Evolutionary conservation across 306 rosid species (phyloP).

Genomic region (Casuarina glauca): DNA sequence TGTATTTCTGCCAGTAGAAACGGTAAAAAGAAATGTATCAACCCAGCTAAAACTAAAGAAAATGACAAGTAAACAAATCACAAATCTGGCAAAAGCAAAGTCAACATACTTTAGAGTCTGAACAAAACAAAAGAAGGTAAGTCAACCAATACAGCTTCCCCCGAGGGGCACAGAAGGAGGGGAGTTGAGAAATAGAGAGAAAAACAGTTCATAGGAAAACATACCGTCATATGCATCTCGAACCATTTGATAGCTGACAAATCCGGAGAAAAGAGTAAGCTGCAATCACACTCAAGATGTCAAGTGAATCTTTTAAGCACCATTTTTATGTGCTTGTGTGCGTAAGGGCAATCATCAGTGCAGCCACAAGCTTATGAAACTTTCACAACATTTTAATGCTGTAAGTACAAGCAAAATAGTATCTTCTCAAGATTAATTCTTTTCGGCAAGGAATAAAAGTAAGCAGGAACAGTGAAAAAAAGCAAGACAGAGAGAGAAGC

Average conservation of each 20-base stretch:
- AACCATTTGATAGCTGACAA: slow-evolving; percentile 99
- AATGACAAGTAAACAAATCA: background rate
- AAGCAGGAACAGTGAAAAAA: background rate
- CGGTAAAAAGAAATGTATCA: background rate
- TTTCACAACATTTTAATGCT: background rate
- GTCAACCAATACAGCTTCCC: background rate
- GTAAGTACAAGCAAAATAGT: background rate
- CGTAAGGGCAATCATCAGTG: background rate
- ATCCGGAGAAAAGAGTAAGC: slow-evolving; percentile 97
- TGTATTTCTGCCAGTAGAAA: background rate
- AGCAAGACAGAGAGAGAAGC: background rate
- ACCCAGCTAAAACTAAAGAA: background rate
- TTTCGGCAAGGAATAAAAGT: background rate
- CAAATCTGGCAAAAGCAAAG: background rate
- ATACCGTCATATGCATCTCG: slow-evolving; percentile 97
- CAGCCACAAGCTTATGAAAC: too few relatives aligned
- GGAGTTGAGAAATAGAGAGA: background rate
- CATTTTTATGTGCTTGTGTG: background rate
- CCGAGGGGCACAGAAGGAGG: background rate
- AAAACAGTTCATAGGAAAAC: slow-evolving; percentile 14
- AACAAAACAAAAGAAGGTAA: background rate
- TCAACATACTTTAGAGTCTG: background rate
- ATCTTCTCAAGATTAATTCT: background rate
- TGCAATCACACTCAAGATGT: slow-evolving; percentile 59
- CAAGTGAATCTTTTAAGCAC: slow-evolving; percentile 18